These are phyloP conservation scores for Hypoxylon sp. DNA, from an alignment of 2,329 filamentous ascomycete genomes.

Conservation along the genomic window DNA sequence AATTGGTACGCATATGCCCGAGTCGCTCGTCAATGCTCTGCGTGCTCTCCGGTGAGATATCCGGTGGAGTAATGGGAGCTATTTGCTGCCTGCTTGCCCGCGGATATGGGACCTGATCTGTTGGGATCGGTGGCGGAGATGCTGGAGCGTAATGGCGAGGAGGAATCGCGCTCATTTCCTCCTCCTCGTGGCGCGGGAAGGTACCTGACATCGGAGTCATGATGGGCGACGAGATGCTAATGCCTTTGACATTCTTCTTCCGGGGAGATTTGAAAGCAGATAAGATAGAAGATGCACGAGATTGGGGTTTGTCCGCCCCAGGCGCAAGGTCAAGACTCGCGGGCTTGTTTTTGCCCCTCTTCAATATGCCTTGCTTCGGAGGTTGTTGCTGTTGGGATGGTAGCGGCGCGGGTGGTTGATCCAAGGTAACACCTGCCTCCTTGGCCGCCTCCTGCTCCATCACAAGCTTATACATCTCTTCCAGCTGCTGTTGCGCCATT, in stretches of 20 bases:
- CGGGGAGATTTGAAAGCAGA: slow-evolving; percentile 73
- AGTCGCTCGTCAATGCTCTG: slow-evolving; percentile 72
- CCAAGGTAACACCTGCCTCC: slow-evolving; percentile 67
- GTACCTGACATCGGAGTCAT: slow-evolving; percentile 74
- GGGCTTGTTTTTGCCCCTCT: slow-evolving; percentile 57
- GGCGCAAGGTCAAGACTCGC: slow-evolving; percentile 59
- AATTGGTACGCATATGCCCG: slow-evolving; percentile 60
- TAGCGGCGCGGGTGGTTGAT: slow-evolving; percentile 60
- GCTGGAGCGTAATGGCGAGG: slow-evolving; percentile 71
- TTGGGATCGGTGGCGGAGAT: slow-evolving; percentile 70
- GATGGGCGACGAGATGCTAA: slow-evolving; percentile 76
- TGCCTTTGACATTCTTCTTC: slow-evolving; percentile 64
- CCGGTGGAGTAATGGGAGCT: slow-evolving; percentile 63
- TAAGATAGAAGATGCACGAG: slow-evolving; percentile 71
- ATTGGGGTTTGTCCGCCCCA: slow-evolving; percentile 66
- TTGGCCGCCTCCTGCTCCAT: slow-evolving; percentile 88
- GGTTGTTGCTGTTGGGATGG: slow-evolving; percentile 50
- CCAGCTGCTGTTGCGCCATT: slow-evolving; percentile 85
- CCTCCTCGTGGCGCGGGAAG: slow-evolving; percentile 68
- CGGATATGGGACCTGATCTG: slow-evolving; percentile 60
- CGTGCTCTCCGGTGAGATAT: slow-evolving; percentile 63
- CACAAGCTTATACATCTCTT: slow-evolving; percentile 91
- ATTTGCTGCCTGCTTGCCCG: slow-evolving; percentile 52
- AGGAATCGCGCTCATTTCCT: slow-evolving; percentile 71
- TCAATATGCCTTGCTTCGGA: slow-evolving; percentile 65